Base-by-base conservation (phyloP, 345 rosid species). In the Populus tremula region DNA sequence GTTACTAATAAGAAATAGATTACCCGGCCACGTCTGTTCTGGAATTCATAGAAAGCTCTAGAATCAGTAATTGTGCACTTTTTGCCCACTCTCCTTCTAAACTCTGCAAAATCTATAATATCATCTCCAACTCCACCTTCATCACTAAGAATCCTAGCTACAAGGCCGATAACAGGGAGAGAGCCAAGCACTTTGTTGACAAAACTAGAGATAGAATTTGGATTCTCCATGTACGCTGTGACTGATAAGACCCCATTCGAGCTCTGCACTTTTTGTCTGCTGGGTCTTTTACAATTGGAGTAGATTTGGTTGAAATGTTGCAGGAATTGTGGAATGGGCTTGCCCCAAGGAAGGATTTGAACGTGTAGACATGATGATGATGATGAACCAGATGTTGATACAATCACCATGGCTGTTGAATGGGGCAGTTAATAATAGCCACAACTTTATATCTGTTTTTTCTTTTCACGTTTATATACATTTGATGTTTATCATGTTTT, bases 111-210 rank as follows among this genome's bases (percentile, higher is more conserved):
- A 80, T 95, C 99, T 61, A 95, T 85, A 31, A 85, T 84, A 80
- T 95, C 98, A 69, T 85, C 78, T 11, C 99, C 99, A 33, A 95
- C 93, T 18, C 99, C 98, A 21, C 98, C 99, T 86, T 95, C 98
- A 49, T 93, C 96, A 69, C 90, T 91, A 84, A 91, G 71, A 72
- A 95, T 92, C 81, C 99, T 82, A 0, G 96, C 99, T 4, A 95
- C 74, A 61, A 95, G 99, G 59, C 99, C 99, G 8, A 95, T 41
- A 1, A 95, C 90, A 4, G 99, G 98, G 63, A 95, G 94, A 8
- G 98, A 93, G 20, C 98, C 98, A 63, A 91, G 86, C 78, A 93
- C 92, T 81, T 86, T 90, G 79, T 67, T 96, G 41, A 91, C 96
- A 76, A 93, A 91, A 78, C 87, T 80, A 64, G 96, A 87, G 77